Evolutionary conservation across 2,329 filamentous ascomycete genomes (phyloP).

Genomic region (Penicillium sp.): DNA sequence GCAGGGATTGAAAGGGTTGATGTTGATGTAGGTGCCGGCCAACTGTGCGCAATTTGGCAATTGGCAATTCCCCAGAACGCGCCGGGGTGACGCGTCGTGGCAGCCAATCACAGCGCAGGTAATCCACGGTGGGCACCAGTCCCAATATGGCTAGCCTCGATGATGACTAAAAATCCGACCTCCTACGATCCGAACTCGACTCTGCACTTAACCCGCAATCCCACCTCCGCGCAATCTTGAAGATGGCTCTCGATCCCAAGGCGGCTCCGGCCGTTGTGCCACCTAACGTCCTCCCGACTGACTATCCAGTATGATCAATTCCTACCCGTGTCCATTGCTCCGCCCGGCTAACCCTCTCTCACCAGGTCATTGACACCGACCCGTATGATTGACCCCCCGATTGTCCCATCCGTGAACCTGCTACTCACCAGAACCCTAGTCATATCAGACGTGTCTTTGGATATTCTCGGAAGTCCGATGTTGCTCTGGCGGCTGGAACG

Average conservation of each 20-base stretch:
- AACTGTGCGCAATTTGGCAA: background rate
- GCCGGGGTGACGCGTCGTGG: background rate
- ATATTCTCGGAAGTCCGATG: constrained; percentile 88
- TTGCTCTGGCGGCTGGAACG: constrained; percentile 69
- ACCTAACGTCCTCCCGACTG: constrained; percentile 77
- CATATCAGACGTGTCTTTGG: constrained; percentile 88
- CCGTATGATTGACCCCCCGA: constrained; percentile 67
- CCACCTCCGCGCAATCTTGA: constrained; percentile 20
- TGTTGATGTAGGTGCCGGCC: background rate
- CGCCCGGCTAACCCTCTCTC: constrained; percentile 25
- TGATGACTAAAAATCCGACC: constrained; percentile 22
- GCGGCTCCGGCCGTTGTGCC: constrained; percentile 60
- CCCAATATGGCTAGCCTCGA: constrained; percentile 26
- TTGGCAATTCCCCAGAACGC: background rate
- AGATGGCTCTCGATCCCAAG: constrained; percentile 44
- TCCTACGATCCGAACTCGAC: constrained; percentile 36
- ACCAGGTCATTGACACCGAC: constrained; percentile 96
- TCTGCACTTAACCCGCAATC: constrained; percentile 26
- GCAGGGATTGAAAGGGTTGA: background rate
- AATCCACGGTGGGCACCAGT: constrained; percentile 8
- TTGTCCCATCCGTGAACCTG: constrained; percentile 17
- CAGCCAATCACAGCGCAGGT: constrained; percentile 1
- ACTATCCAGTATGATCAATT: constrained; percentile 77
- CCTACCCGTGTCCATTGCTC: constrained; percentile 6
- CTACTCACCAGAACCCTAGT: constrained; percentile 54